Evolutionary conservation across 768 basidiomycete species (phyloP), one percentile per base, ranked within the genome.

Genomic region (Podaxis sp.): DNA sequence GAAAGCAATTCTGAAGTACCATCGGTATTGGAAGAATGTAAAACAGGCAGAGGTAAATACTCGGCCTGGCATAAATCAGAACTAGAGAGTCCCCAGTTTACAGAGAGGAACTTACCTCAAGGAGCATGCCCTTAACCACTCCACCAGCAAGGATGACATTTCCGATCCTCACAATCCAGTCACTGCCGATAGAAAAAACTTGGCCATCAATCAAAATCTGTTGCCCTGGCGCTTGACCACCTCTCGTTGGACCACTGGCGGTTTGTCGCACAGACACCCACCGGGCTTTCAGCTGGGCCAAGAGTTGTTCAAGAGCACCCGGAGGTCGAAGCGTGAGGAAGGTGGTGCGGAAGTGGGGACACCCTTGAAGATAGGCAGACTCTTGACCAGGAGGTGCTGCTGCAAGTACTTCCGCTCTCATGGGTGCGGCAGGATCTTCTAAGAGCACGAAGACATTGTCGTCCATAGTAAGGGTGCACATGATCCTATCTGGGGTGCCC

Each of bases 111-210:
- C 55, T 63, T 63, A 90, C 91, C 85, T 94, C 91, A 28, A 94
- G 77, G 44, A 94, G 78, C 88, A 94, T 91, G n/a, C 91, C 91
- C 69, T 87, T 91, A 3, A 89, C 79, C 5, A 84, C 84, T 36
- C 91, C 90, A 22, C 90, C 90, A 22, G 88, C 84, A 20, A 91
- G 77, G 48, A 85, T 81, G 40, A 94, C 91, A 72, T 91, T 91
- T 8, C 91, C 91, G 37, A 87, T 85, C 15, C 91, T 82, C 8
- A 94, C 87, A 17, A 93, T 74, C 89, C 92, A 94, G 71, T 94
- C 91, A 38, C 77, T 87, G 1, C 91, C 91, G 58, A 94, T 90
- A 17, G 84, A 74, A 70, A 86, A 93, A n/a, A 90, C 80, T 57
- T 82, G 75, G 0, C 91, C 91, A 58, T 93, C 91, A 33, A 94